Evolutionary conservation across 176 grass and related monocot species (phyloP).

Genomic region (Zea luxurians): DNA sequence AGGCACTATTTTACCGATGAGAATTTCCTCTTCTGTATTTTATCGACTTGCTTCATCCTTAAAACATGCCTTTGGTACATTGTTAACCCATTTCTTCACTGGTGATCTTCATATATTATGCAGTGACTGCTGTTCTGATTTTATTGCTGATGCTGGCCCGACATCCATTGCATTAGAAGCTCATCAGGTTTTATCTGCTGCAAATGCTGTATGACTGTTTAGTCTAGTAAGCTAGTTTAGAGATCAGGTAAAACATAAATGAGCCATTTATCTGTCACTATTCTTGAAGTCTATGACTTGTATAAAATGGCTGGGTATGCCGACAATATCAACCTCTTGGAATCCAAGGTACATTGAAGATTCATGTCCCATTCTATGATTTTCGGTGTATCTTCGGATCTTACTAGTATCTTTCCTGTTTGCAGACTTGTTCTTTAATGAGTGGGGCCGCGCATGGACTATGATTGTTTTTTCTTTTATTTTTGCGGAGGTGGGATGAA

Average conservation of each 20-base stretch:
- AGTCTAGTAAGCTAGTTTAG: neutral
- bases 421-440: too few relatives aligned
- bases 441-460: too few relatives aligned
- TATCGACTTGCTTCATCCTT: neutral
- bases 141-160: neutral
- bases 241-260: neutral
- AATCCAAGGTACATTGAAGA: too few relatives aligned
- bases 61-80: neutral
- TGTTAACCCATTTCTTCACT: neutral
- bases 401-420: too few relatives aligned
- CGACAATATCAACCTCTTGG: too few relatives aligned
- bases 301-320: too few relatives aligned
- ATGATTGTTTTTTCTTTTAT: too few relatives aligned
- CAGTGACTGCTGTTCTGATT: neutral
- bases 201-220: neutral
- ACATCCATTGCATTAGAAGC: neutral
- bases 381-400: too few relatives aligned
- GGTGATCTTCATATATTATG: neutral
- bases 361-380: too few relatives aligned
- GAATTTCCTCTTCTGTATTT: conserved; percentile 10
- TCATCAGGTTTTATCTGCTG: neutral
- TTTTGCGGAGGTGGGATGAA: too few relatives aligned
- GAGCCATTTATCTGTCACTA: neutral
- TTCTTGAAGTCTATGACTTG: too few relatives aligned
- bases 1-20: neutral